Percentiles rank a stretch among this genome's conserved stretches.
phyloP scores from a whole-genome alignment of 768 basidiomycete genomes.

The Lentinula detonsa region DNA sequence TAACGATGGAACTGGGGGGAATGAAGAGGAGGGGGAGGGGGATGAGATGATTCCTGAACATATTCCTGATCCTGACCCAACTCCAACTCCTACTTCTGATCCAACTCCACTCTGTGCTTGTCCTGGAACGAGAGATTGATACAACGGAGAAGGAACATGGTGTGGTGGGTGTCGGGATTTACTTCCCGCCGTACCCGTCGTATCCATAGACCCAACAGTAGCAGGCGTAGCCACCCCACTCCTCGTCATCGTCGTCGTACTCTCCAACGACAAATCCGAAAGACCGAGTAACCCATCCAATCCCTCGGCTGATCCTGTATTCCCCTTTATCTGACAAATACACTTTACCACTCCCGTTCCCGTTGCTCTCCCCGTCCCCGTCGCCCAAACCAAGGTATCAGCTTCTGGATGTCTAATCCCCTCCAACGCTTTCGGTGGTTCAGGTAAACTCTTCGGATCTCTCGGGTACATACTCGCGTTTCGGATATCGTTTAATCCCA shows the following conservation, averaged over 20 bases:
- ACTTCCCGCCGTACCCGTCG: background rate
- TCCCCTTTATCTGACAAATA: background rate
- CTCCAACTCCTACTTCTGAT: too few relatives aligned
- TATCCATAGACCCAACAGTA: background rate
- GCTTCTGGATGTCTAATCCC: background rate
- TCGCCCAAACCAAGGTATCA: background rate
- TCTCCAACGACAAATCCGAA: background rate
- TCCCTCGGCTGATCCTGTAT: background rate
- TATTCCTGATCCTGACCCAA: too few relatives aligned
- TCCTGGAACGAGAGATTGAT: background rate
- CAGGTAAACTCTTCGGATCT: slow-evolving; percentile 25
- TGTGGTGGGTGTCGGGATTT: background rate
- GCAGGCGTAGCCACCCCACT: background rate
- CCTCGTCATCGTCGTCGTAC: background rate
- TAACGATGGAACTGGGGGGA: background rate
- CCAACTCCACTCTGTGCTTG: too few relatives aligned
- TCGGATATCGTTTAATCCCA: slow-evolving; percentile 40
- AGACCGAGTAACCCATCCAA: background rate
- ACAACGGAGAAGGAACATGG: background rate
- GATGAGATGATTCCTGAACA: too few relatives aligned
- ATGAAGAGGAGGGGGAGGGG: too few relatives aligned
- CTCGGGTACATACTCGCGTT: slow-evolving; percentile 39
- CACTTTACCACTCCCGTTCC: background rate
- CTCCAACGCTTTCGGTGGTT: background rate
- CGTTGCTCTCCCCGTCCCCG: background rate